Evolutionary conservation across 2,329 filamentous ascomycete genomes (phyloP).

Genomic region (Fusarium sterilihyphosum): DNA sequence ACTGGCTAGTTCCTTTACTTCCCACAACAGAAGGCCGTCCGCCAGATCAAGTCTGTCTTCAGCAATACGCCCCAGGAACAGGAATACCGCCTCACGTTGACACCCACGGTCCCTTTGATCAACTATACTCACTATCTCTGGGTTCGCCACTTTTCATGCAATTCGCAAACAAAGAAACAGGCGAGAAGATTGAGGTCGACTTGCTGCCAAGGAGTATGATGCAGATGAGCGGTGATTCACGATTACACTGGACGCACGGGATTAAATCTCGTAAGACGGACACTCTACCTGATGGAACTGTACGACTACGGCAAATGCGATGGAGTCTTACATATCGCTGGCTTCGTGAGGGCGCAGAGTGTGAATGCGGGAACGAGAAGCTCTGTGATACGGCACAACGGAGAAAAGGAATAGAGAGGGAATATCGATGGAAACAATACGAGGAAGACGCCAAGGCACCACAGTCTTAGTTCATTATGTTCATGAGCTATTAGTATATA

Average conservation of each 20-base stretch:
- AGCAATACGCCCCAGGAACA: slow-evolving; percentile 68
- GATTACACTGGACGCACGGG: slow-evolving; percentile 65
- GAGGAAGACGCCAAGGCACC: slow-evolving; percentile 32
- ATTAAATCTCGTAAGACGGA: slow-evolving; percentile 65
- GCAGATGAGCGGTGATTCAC: slow-evolving; percentile 59
- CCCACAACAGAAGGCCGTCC: slow-evolving; percentile 54
- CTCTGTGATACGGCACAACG: slow-evolving; percentile 63
- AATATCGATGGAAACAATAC: slow-evolving; percentile 59
- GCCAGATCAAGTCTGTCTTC: slow-evolving; percentile 68
- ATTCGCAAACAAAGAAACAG: slow-evolving; percentile 48
- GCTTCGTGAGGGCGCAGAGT: slow-evolving; percentile 57
- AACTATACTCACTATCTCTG: slow-evolving; percentile 57
- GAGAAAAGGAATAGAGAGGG: slow-evolving; percentile 57
- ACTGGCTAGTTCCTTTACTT: slow-evolving; percentile 60
- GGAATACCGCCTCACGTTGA: slow-evolving; percentile 71
- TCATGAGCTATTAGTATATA: slow-evolving; percentile 6
- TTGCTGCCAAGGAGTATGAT: slow-evolving; percentile 60
- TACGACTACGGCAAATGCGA: slow-evolving; percentile 54
- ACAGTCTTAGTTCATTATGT: background rate
- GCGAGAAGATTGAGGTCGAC: slow-evolving; percentile 55
- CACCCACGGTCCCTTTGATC: slow-evolving; percentile 60
- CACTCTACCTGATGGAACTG: slow-evolving; percentile 55
- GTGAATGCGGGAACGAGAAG: slow-evolving; percentile 60
- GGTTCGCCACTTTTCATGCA: slow-evolving; percentile 57
- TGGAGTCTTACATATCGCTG: slow-evolving; percentile 68